phyloP scores from a whole-genome alignment of 495 filamentous ascomycete genomes.

The Astrothelium macrocarpum region DNA sequence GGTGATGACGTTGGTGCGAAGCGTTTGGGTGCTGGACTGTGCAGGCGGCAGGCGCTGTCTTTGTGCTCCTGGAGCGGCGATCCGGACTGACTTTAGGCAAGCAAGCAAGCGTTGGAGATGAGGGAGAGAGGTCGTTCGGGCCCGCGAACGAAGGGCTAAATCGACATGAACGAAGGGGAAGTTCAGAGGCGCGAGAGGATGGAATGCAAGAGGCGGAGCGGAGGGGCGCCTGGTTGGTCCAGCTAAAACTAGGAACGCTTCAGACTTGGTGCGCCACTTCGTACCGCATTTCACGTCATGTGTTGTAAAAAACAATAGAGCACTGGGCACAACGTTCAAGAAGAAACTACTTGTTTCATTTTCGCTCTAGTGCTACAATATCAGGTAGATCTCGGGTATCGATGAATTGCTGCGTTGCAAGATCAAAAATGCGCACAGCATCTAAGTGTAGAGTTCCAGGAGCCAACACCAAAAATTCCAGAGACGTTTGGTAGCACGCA shows the following conservation, averaged over 20 bases:
- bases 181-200: too few relatives aligned
- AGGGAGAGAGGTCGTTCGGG: background rate
- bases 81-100: background rate
- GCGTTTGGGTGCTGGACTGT: background rate
- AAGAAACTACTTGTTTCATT: background rate
- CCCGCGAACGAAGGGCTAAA: conserved; percentile 4
- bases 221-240: background rate
- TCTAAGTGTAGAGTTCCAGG: conserved; percentile 68
- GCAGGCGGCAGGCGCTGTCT: background rate
- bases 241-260: background rate
- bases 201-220: background rate
- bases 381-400: conserved; percentile 73
- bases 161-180: background rate
- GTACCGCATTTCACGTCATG: background rate
- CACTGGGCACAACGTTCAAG: background rate
- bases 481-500: conserved; percentile 69
- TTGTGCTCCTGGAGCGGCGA: background rate
- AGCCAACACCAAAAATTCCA: conserved; percentile 68
- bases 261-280: background rate
- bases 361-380: conserved; percentile 38
- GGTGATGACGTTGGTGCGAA: background rate
- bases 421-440: conserved; percentile 71
- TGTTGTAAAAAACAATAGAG: background rate
- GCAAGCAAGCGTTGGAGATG: background rate
- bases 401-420: conserved; percentile 67